Base-by-base conservation (phyloP, 352 stramenopile species). In the Globisporangium carolinianum region DNA sequence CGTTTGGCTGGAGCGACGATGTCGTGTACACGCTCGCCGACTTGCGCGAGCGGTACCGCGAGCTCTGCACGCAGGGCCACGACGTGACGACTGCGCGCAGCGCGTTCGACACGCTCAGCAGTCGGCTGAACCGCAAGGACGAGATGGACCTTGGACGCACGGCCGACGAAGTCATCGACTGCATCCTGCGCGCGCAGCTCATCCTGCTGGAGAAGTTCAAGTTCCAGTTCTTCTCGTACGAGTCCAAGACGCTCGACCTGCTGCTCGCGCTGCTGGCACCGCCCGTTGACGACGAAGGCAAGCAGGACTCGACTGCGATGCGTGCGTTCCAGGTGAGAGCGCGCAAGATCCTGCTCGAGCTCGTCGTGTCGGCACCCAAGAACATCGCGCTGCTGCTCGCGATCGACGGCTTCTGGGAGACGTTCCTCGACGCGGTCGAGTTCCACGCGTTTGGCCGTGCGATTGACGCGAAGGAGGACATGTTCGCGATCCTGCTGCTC, bases 171-270 rank as follows among this genome's bases (percentile, higher is more conserved):
- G 73, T 87, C n/a, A 63, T 89, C 35, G 69, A 87, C 46, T 82
- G 69, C 38, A 88, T 92, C 58, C 64, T 92, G 47, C 74, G 78
- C 17, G 76, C 79, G 2, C 79, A 89, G 51, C 32, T 86, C 32
- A 77, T 80, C 45, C 60, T 92, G 12, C 55, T 92, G 47, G 67
- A 86, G 37, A 85, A 87, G 48, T 92, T 87, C 41, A 78, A 69
- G 42, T 83, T 83, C 60, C 78, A 92, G 57, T 89, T 92, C 57
- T 88, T 86, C 53, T 89, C 78, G 10, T 92, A 73, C 58, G 74
- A 92, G 56, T 89, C 69, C 11, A 79, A 78, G 38, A 83, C 75
- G 7, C 69, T 92, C 35, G 75, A 82, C 37, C 57, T 92, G 14
- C 57, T 92, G 2, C 45, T 89, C 9, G 64, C 60, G 5, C 48